These are phyloP conservation scores for Pyronema domesticum DNA, from an alignment of 495 filamentous ascomycete species.

Conservation along the genomic window DNA sequence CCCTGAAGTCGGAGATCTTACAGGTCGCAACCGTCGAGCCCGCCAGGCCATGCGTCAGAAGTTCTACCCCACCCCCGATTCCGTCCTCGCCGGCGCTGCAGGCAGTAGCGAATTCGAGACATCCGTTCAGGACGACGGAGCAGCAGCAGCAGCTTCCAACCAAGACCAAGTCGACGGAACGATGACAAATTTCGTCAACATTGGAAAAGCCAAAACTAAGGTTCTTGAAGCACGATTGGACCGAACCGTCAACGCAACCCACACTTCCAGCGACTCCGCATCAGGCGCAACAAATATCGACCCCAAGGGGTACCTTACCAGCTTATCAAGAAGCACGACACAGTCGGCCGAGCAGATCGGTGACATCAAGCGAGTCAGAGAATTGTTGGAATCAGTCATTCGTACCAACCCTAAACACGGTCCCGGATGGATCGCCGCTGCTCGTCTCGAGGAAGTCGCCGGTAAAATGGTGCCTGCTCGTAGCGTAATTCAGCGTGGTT, in stretches of 20 bases:
- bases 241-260: conserved; percentile 56
- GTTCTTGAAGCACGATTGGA: conserved; percentile 82
- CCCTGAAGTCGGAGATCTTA: conserved; percentile 90
- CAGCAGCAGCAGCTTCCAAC: conserved; percentile 29
- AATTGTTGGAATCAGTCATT: conserved; percentile 81
- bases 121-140: conserved; percentile 62
- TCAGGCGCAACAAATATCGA: conserved; percentile 82
- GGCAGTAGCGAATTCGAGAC: conserved; percentile 67
- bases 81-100: conserved; percentile 73
- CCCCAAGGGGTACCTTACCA: conserved; percentile 88
- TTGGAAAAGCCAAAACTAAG: conserved; percentile 85
- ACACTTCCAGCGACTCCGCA: conserved; percentile 44
- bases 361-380: conserved; percentile 89
- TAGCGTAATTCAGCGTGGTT: conserved; percentile 67
- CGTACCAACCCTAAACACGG: conserved; percentile 88
- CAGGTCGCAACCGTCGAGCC: conserved; percentile 71
- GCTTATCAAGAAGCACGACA: conserved; percentile 57
- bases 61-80: conserved; percentile 95
- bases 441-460: conserved; percentile 79
- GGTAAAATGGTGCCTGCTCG: conserved; percentile 77
- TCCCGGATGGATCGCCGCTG: conserved; percentile 90
- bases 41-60: conserved; percentile 66
- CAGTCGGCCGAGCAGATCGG: conserved; percentile 71
- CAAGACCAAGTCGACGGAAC: conserved; percentile 53
- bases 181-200: conserved; percentile 96